Base-by-base conservation (phyloP, 2,329 filamentous ascomycete genomes). In the Colletotrichum chrysophilum region DNA sequence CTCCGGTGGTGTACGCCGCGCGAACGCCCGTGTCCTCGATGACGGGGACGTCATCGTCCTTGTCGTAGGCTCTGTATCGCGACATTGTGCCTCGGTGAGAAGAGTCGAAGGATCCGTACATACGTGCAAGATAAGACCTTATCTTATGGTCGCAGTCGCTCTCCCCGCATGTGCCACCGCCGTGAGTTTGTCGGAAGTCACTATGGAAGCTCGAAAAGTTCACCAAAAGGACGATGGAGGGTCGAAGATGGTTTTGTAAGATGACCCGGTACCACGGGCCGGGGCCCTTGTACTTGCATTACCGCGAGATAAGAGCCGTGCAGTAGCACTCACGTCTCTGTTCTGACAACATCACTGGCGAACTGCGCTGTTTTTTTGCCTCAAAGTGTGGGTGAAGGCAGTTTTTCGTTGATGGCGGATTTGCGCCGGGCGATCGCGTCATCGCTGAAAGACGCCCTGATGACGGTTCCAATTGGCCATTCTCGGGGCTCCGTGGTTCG, bases 401-500 rank as follows among this genome's bases (percentile, higher is more conserved):
- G 28, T 52, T 52, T 48, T 67, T 43, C 6, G 30, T n/a, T 30
- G 58, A 76, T 76, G 64, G 70, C 70, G 74, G 74, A 60, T 74
- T 76, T 74, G 64, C 70, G 70, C 70, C 70, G 64, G 34, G 58
- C 26, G 34, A 76, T 76, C 64, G 74, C 74, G 74, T 69, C 74
- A 76, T 76, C 70, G 70, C 64, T 64, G 30, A 32, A 32, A 7
- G 28, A 38, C 34, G 65, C 65, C 21, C 38, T 13, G 12, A 56
- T 18, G 30, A 8, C 18, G 12, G 13, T 43, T 69, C 34, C 34
- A 69, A 76, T 76, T 76, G 74, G 74, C 34, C 30, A 21, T 16
- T n/a, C 18, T 30, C 26, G 43, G 73, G 73, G 62, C 43, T n/a
- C 74, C 6, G 32, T 38, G 43, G 48, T 74, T 65, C 62, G 28